Conservation (phyloP, 768 basidiomycete species). For the Lentinus tigrinus region DNA sequence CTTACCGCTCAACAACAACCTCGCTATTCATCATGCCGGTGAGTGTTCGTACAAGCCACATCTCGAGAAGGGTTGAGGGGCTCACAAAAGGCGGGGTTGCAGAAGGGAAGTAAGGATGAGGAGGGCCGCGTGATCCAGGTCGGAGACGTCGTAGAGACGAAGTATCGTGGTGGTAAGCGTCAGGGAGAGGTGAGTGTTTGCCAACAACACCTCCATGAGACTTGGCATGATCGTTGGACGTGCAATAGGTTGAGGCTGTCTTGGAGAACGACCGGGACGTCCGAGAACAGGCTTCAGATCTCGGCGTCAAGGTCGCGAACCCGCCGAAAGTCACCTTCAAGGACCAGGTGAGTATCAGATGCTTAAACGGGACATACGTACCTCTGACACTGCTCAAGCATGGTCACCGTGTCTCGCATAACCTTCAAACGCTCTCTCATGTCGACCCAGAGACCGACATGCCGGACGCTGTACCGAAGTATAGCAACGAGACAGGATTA, state of each 20-base stretch:
- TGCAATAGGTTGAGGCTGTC: conserved; percentile 11
- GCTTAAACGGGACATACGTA: too few relatives aligned
- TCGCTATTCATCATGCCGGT: too few relatives aligned
- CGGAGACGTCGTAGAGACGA: conserved; percentile 13
- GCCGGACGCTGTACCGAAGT: too few relatives aligned
- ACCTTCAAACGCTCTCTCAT: conserved; percentile 17
- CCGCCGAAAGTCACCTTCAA: conserved; percentile 18
- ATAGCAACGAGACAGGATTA: background rate
- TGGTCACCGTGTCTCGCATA: conserved; percentile 19
- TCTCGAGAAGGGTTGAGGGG: too few relatives aligned
- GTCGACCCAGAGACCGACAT: background rate
- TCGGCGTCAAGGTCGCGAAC: conserved; percentile 14
- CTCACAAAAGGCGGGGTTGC: too few relatives aligned
- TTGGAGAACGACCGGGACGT: conserved; percentile 7
- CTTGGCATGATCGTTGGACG: background rate
- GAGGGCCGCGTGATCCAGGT: conserved; percentile 11
- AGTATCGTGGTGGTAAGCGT: conserved; percentile 15
- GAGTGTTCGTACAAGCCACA: too few relatives aligned
- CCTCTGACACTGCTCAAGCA: conserved; percentile 1
- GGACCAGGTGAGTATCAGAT: conserved; percentile 10
- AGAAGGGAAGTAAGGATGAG: conserved; percentile 8
- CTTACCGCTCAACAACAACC: too few relatives aligned
- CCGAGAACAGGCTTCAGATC: conserved; percentile 1
- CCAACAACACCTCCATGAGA: too few relatives aligned
- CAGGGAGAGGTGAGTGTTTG: conserved; percentile 9